A percentile compares a stretch with the other conserved stretches of the same genome.
phyloP scores from a whole-genome alignment of 768 basidiomycete genomes.

The Scleroderma bovista region DNA sequence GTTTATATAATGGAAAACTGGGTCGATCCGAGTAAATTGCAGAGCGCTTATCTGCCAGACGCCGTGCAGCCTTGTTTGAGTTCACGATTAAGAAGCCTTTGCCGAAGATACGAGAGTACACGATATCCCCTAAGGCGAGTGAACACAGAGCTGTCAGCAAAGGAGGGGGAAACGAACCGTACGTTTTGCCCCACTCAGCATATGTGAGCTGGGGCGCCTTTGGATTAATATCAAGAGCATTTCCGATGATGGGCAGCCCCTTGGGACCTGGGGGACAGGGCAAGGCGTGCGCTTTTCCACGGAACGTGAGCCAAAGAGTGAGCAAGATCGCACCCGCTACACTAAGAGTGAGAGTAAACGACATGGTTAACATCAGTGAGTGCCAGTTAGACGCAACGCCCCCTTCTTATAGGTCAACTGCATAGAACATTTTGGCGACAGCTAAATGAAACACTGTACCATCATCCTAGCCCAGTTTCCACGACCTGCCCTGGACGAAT shows the following conservation, averaged over 20 bases:
- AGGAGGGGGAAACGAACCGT: slow-evolving; percentile 7
- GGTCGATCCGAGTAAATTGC: slow-evolving; percentile 14
- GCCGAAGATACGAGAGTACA: slow-evolving; percentile 8
- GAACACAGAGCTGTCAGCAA: background rate
- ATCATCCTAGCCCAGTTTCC: too few species aligned
- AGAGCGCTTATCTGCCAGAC: slow-evolving; percentile 13
- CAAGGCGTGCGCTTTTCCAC: background rate
- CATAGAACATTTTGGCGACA: too few species aligned
- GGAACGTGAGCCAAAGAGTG: background rate
- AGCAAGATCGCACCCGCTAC: background rate
- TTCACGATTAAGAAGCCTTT: slow-evolving; percentile 9
- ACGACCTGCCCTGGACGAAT: too few species aligned
- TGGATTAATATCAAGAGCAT: slow-evolving; percentile 6
- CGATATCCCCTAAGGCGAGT: slow-evolving; percentile 4
- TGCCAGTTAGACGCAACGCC: too few species aligned
- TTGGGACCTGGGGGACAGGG: slow-evolving; percentile 15
- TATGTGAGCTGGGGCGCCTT: slow-evolving; percentile 11
- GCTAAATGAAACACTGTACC: too few species aligned
- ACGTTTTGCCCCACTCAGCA: slow-evolving; percentile 12
- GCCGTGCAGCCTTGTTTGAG: slow-evolving; percentile 7
- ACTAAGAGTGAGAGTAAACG: too few species aligned
- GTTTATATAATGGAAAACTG: slow-evolving; percentile 2
- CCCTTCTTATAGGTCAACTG: too few species aligned
- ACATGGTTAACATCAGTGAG: too few species aligned
- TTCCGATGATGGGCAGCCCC: slow-evolving; percentile 11